Base-by-base conservation (phyloP, 805 yeast genomes). In the Pichia membranifaciens region DNA sequence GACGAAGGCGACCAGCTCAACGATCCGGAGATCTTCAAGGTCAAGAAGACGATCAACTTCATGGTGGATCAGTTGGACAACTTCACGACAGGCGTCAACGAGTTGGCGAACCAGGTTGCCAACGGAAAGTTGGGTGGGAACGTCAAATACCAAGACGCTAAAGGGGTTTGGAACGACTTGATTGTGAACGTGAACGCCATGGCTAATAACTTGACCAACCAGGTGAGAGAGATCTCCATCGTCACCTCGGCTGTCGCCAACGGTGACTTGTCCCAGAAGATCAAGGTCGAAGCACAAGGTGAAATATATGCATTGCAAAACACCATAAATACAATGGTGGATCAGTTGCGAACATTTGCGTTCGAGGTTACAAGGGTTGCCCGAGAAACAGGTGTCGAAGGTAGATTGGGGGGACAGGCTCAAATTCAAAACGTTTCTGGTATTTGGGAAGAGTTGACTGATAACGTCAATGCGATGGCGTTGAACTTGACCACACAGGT, bases 91-190 rank as follows among this genome's bases (percentile, higher is more conserved):
- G 93, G 86, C 62, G 93, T 87, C 37, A 84, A 89, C 33, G 80
- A 87, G 50, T 86, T 87, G 22, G 93, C 96, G 34, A 86, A 90
- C 16, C 95, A 87, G 56, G 96, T 87, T 18, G 91, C 95, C 28
- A 85, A 86, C 57, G 96, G 96, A 55, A 86, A 86, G 53, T 72
- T 87, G 36, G 96, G 96, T 55, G 96, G 96, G 34, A 93, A 85
- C 60, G 95, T 91, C 36, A 84, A 82, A 52, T 82, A 82, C 32
- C 82, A 81, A 45, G 91, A 90, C n/a, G 79, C 90, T 0, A 87
- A 82, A 8, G 96, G 96, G 17, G 84, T 85, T 44, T 87, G 96
- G 96, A 78, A 87, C 59, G 81, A 84, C 25, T 76, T 87, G 51
- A 84, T 89, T 21, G 90, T 85, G 58, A 86, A 86, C 56, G 88